Evolutionary conservation across 106 monocot genomes (phyloP), one percentile per base, ranked within the genome.

Genomic region (Cymbidium sinense): DNA sequence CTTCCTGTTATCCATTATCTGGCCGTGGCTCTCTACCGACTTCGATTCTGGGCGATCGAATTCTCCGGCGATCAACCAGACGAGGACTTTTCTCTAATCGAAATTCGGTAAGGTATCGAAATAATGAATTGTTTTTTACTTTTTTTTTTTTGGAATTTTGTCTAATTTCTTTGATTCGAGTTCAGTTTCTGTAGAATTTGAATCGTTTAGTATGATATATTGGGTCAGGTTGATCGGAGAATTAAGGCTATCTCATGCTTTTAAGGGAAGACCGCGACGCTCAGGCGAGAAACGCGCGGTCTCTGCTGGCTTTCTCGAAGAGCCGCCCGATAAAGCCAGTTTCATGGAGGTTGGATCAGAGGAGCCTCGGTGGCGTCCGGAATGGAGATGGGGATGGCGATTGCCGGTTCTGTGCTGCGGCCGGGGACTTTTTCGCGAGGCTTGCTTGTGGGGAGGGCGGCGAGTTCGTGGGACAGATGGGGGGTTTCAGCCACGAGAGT

Each of bases 401-500:
- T 54, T 81, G 79, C 64, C 84, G 76, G 34, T 33, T 81, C 29
- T 83, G 78, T 61, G 84, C 84, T 4, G 72, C 81, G 13, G 87
- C 74, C 6, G 82, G 77, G 36, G 88, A 52, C 43, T n/a, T 67
- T 7, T 70, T 17, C 50, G 33, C 44, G 7, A 70, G 67, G 70
- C 19, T 76, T 9, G 17, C 52, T 33, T 83, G 74, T 2, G 76
- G 83, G 43, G 89, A 75, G 44, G 76, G 61, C 3, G 34, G 72
- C 35, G 91, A 74, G 43, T 70, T 30, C 30, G 43, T 69, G 31
- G 81, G 79, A 31, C 76, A 79, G 65, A 74, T 84, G 34, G 84
- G 88, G 18, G 91, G 89, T 76, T 85, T 91, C 71, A 98, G 96
- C 82, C 89, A 87, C 39, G 96, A 98, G 82, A 94, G 96, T 82